phyloP scores from a whole-genome alignment of 2,329 filamentous ascomycete species.

The Camillea tinctor region DNA sequence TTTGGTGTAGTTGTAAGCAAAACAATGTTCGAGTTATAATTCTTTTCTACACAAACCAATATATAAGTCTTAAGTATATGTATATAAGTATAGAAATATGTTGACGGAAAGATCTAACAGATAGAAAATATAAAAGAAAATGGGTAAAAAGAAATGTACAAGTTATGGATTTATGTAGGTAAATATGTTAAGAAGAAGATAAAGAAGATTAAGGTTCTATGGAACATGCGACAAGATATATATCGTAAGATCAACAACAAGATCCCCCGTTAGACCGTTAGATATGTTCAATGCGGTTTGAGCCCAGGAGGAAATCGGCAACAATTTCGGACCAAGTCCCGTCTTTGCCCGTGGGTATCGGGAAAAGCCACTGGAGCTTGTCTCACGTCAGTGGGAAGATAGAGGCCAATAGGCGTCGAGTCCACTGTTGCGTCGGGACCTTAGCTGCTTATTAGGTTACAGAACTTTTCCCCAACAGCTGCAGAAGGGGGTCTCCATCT shows the following conservation, averaged over 20 bases:
- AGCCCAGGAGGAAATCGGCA: neutral
- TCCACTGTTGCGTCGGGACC: neutral
- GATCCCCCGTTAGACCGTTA: too few species aligned
- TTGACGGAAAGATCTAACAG: neutral
- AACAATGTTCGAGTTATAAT: too few species aligned
- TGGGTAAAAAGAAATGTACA: too few species aligned
- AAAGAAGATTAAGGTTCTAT: neutral
- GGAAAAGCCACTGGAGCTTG: neutral
- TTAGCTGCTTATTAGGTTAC: too few species aligned
- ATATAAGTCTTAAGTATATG: neutral
- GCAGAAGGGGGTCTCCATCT: too few species aligned
- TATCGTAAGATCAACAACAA: constrained; percentile 1
- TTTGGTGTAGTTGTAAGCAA: too few species aligned
- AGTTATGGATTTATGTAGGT: too few species aligned
- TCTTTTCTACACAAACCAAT: too few species aligned
- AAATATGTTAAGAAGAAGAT: neutral
- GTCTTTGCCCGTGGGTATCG: neutral
- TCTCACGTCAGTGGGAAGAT: neutral
- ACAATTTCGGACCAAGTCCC: neutral
- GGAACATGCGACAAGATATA: neutral
- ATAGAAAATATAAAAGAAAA: constrained; percentile 3
- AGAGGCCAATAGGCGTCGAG: too few species aligned
- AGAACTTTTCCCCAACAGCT: too few species aligned
- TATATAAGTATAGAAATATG: too few species aligned
- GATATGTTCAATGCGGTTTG: neutral